These are phyloP conservation scores for Naegleria fowleri DNA, from an alignment of 208 protist genomes.

Conservation along the genomic window DNA sequence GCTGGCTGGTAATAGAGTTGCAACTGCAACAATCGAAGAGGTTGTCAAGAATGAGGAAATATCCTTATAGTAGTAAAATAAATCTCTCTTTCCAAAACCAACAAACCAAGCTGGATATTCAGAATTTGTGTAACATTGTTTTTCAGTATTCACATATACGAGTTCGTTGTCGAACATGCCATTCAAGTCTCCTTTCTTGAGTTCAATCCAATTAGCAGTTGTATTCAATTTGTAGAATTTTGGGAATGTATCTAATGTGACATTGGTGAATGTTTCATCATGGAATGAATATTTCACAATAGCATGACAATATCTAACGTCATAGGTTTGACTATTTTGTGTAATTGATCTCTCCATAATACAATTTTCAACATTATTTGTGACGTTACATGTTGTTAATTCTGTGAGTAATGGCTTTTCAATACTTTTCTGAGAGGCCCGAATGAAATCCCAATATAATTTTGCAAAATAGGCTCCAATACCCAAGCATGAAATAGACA, in stretches of 20 bases:
- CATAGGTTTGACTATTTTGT: not conserved
- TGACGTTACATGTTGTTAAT: not conserved
- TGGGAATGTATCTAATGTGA: not conserved
- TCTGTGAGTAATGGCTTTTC: not conserved
- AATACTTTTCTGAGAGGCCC: not conserved
- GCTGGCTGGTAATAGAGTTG: not conserved
- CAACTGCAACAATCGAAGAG: not conserved
- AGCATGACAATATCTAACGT: not conserved
- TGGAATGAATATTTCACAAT: not conserved
- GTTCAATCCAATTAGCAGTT: not conserved
- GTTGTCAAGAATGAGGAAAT: not conserved
- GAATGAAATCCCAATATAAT: not conserved
- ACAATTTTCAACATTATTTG: not conserved
- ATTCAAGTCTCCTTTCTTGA: not conserved
- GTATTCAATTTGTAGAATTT: not conserved
- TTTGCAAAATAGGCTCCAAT: not conserved
- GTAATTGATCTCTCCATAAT: not conserved
- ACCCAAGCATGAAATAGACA: not conserved
- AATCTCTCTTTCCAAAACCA: not conserved
- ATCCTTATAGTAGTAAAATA: not conserved
- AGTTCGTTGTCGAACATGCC: not conserved
- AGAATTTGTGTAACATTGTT: not conserved
- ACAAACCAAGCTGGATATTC: not conserved
- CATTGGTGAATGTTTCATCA: not conserved
- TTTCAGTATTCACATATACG: not conserved